Conservation (phyloP, 2,329 filamentous ascomycete species). For the Trichoderma sp. region DNA sequence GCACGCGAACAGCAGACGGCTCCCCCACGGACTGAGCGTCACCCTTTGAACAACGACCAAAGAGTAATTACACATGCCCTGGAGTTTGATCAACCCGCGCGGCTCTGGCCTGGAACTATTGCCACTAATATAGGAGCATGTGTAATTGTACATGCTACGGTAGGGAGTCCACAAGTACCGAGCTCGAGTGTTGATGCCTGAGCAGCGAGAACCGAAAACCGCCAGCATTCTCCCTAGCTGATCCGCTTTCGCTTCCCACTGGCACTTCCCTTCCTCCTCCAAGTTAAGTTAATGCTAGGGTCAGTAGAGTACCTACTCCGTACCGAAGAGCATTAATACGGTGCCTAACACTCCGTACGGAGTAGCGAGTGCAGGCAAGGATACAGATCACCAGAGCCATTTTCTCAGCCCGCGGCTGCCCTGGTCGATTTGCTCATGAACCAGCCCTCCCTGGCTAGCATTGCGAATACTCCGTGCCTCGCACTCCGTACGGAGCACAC, state of each 20-base stretch:
- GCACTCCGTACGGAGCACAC: background rate
- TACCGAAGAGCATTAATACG: background rate
- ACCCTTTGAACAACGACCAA: background rate
- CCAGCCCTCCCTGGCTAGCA: background rate
- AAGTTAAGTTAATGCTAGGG: background rate
- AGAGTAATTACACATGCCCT: background rate
- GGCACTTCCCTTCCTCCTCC: background rate
- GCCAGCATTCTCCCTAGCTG: background rate
- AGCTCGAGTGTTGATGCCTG: constrained; percentile 16
- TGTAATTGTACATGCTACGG: background rate
- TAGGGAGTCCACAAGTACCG: background rate
- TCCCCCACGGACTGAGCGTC: background rate
- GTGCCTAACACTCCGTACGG: background rate
- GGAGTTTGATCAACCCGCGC: background rate
- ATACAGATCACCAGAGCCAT: background rate
- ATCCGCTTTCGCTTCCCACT: constrained; percentile 1
- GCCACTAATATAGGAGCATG: background rate
- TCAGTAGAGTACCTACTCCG: background rate
- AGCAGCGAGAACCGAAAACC: constrained; percentile 15
- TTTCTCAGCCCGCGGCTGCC: background rate
- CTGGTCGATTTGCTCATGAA: background rate
- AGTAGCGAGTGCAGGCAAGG: background rate
- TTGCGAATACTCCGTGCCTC: background rate
- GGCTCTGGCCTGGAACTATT: background rate
- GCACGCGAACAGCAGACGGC: background rate